A percentile compares a stretch with the other conserved stretches of the same genome.
These are phyloP conservation scores for Toxoplasma gondii DNA, from an alignment of 169 alveolate species.

Conservation along the genomic window DNA sequence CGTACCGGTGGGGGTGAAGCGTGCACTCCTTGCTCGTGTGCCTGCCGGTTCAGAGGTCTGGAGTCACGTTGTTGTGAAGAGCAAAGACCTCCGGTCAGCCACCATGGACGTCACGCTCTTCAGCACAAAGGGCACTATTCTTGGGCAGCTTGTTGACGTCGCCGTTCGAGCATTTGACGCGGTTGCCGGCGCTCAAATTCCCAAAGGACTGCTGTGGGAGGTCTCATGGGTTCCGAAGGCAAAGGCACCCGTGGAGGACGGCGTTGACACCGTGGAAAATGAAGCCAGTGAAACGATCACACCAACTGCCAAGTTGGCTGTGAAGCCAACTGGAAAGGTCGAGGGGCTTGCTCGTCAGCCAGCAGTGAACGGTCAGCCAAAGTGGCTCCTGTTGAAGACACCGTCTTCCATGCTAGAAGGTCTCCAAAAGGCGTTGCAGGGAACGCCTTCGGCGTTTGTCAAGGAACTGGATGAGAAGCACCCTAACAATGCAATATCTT, in stretches of 20 bases:
- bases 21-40: slow-evolving; percentile 39
- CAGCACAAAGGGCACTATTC: slow-evolving; percentile 25
- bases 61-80: slow-evolving; percentile 52
- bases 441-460: background rate
- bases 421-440: background rate
- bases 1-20: slow-evolving; percentile 75
- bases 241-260: slow-evolving; percentile 22
- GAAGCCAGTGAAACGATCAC: background rate
- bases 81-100: slow-evolving; percentile 50
- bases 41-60: slow-evolving; percentile 43
- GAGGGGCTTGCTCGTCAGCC: background rate
- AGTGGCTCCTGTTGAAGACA: background rate
- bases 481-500: background rate
- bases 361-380: background rate
- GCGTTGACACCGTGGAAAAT: background rate
- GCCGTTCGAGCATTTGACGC: slow-evolving; percentile 43
- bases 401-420: background rate
- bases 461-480: background rate
- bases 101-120: slow-evolving; percentile 35
- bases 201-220: slow-evolving; percentile 54
- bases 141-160: slow-evolving; percentile 31
- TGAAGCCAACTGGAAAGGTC: background rate
- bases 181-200: slow-evolving; percentile 38
- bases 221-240: slow-evolving; percentile 38
- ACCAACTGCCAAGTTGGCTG: background rate